Evolutionary conservation across 2,329 filamentous ascomycete species (phyloP).

Genomic region (Botrytis byssoidea): DNA sequence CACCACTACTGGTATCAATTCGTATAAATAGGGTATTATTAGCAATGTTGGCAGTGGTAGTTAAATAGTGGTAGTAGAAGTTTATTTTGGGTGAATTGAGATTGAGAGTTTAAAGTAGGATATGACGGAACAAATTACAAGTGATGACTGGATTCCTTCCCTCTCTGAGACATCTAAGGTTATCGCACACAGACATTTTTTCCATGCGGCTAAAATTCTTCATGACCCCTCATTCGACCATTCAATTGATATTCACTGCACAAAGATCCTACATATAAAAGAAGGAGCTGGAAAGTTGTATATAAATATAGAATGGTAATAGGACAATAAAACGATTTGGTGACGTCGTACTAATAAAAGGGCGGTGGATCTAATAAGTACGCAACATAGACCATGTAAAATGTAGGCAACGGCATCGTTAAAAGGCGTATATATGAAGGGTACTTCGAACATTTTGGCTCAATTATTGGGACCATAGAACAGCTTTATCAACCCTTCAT

Average conservation of each 20-base stretch:
- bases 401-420: background rate
- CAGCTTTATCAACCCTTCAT: background rate
- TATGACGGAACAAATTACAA: conserved; percentile 12
- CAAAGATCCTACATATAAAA: background rate
- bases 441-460: background rate
- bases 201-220: conserved; percentile 11
- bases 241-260: background rate
- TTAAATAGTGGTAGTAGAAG: background rate
- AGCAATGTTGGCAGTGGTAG: background rate
- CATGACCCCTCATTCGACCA: conserved; percentile 2
- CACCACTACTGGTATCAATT: background rate
- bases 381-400: background rate
- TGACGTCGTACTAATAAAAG: background rate
- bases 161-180: background rate
- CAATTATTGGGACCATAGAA: background rate
- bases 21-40: background rate
- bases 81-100: background rate
- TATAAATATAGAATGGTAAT: background rate
- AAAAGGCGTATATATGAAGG: background rate
- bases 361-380: background rate
- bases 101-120: conserved; percentile 1
- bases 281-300: background rate
- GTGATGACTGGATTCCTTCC: conserved; percentile 1
- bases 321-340: background rate
- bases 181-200: conserved; percentile 18